Base-by-base conservation (phyloP, 768 basidiomycete genomes). In the Cantharellus anzutake region DNA sequence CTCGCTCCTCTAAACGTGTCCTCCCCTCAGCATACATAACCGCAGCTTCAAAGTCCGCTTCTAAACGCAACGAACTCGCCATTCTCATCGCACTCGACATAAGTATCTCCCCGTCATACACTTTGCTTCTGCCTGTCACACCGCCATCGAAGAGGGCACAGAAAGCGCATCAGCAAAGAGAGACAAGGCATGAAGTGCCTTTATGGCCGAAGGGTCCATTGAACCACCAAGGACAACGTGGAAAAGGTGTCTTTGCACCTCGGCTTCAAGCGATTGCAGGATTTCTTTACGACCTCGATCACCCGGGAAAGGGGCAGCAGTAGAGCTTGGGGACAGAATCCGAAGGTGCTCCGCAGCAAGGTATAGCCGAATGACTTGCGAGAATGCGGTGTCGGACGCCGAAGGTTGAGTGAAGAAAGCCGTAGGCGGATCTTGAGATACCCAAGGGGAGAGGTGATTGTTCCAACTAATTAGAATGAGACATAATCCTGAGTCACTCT, bases 301-400 rank as follows among this genome's bases (percentile, higher is more conserved):
- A 29, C 20, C 20, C 20, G 20, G 20, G 20, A 29, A 29, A 29
- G 20, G 20, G 20, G 20, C 20, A 29, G 20, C 20, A 29, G 20
- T 29, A 29, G 20, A 29, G 20, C 20, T 29, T 29, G 20, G 20
- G 20, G 20, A 29, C 20, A 29, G 20, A 29, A 29, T 29, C 20
- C 20, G 20, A 29, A 29, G 20, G 20, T 29, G 20, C 20, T 29
- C 20, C 20, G 20, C 20, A 29, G 20, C 20, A 29, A 29, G 20
- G 20, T 29, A 29, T 29, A 75, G 1, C 20, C 20, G 20, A 29
- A 29, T 29, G 20, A 29, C 20, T 29, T 29, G 20, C 20, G 20
- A 29, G 20, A 29, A 29, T 29, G 20, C 20, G 20, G 20, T 29
- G 20, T 29, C 20, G 20, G 20, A 29, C 20, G 20, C 20, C 20